Evolutionary conservation across 2,329 filamentous ascomycete species (phyloP), one percentile per base, ranked within the genome.

Genomic region (Macrophomina tecta): DNA sequence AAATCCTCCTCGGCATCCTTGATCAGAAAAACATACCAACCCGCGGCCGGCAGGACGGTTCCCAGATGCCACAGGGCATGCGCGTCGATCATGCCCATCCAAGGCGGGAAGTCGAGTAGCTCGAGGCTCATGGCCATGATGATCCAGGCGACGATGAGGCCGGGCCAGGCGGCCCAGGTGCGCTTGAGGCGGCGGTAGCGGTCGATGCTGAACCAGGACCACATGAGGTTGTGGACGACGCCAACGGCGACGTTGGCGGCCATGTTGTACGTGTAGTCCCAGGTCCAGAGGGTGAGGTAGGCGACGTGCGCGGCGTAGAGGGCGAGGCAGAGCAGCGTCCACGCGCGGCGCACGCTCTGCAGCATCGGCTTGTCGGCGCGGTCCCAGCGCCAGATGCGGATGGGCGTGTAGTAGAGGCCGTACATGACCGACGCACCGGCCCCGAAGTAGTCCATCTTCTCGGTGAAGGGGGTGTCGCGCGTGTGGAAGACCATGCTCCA

Each of bases 201-300:
- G 70, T 82, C 82, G 72, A 91, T 87, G 76, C 91, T 94, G 80
- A 97, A 97, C 78, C 87, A 91, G 51, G 85, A 91, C 95, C 95
- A 98, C 67, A 98, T 81, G 4, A 89, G 63, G 73, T 98, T 97
- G 75, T 93, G 90, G 4, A 94, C 78, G 48, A 93, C 83, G 3
- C 95, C 95, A 11, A 91, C 87, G 3, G 86, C 88, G 23, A 99
- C 91, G 74, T 98, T 99, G 62, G 94, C 95, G 1, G 91, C 89
- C 93, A 99, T 98, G 77, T 99, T 99, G 82, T 99, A 99, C 5
- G 90, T 91, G 78, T 99, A 99, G 79, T 98, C 91, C 91, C 95
- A 99, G 18, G 85, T 83, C 83, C 94, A 92, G 72, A 93, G 87
- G 75, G 90, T 92, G 65, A 99, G 84, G 78, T 97, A 99, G 53